Conservation (phyloP, 768 basidiomycete species). For the Termitomyces sp. region DNA sequence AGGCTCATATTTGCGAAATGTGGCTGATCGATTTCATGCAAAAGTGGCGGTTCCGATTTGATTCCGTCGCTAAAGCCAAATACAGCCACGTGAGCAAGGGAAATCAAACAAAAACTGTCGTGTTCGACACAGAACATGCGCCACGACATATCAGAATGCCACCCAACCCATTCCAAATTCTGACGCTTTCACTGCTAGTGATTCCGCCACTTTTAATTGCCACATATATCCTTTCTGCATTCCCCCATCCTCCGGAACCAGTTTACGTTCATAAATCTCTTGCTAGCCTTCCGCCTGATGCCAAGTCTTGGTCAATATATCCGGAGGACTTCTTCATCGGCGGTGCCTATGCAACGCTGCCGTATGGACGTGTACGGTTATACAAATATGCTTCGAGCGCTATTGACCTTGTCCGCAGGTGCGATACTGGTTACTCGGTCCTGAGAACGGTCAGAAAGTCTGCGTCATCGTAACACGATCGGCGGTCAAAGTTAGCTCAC, state of each 20-base stretch:
- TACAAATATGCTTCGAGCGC: background rate
- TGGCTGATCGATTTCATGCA: no score
- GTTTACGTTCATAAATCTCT: constrained; percentile 52
- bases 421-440: constrained; percentile 75
- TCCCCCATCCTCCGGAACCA: constrained; percentile 54
- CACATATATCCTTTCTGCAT: constrained; percentile 58
- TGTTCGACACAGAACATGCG: background rate
- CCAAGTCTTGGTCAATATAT: constrained; percentile 65
- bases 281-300: constrained; percentile 48
- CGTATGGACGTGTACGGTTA: constrained; percentile 50
- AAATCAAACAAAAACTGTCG: background rate
- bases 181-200: constrained; percentile 52
- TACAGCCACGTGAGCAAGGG: background rate
- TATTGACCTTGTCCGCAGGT: constrained; percentile 32
- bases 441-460: constrained; percentile 62
- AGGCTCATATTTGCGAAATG: no score
- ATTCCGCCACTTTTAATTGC: constrained; percentile 56
- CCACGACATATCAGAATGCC: constrained; percentile 13
- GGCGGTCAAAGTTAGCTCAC: background rate
- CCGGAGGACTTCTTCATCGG: constrained; percentile 64
- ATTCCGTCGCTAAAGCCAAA: background rate
- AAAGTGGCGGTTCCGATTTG: no score
- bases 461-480: constrained; percentile 14
- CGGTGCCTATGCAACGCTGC: constrained; percentile 59
- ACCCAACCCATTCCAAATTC: constrained; percentile 35